Evolutionary conservation across 345 rosid species (phyloP), one percentile per base, ranked within the genome.

Genomic region (Odontarrhena argentea): DNA sequence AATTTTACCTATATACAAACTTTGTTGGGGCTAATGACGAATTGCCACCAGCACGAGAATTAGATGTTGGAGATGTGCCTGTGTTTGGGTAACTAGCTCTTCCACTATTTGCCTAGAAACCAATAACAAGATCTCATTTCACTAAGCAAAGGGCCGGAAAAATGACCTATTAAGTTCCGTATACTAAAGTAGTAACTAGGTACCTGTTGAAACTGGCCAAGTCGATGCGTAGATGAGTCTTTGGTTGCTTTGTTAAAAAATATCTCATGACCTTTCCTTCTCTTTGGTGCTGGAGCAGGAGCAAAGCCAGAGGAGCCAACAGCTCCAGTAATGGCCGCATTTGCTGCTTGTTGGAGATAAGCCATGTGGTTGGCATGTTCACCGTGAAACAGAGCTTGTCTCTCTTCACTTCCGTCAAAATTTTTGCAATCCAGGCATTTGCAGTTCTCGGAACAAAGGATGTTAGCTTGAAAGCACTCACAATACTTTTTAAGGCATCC

Each of bases 401-500:
- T 87, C 82, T 95, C 98, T 70, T 87, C 94, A 78, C 98, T 95
- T 71, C 96, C 99, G 77, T 91, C 97, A 69, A 85, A 91, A 77
- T 91, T 94, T 76, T 91, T 94, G 84, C 99, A 94, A 79, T 88
- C 99, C 80, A 88, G 81, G 75, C 99, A 94, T 82, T 84, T 86
- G 75, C 97, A 94, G 77, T 91, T 94, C 69, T 94, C 99, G 3
- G 97, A 94, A 71, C 99, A 94, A 7, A 94, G 89, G 77, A 94
- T 88, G 77, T 91, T 88, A 43, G 99, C 99, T 45, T 94, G 99
- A 81, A 91, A 94, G 68, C 97, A 94, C 70, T 94, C 99, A 56
- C 99, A 94, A 76, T 94, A 94, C 88, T 94, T 94, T 71, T 91
- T 94, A 47, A 94, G 97, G 76, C 99, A 94, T 18, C 97, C 96